Evolutionary conservation across 768 basidiomycete genomes (phyloP).

Genomic region (Tylopilus balloui): DNA sequence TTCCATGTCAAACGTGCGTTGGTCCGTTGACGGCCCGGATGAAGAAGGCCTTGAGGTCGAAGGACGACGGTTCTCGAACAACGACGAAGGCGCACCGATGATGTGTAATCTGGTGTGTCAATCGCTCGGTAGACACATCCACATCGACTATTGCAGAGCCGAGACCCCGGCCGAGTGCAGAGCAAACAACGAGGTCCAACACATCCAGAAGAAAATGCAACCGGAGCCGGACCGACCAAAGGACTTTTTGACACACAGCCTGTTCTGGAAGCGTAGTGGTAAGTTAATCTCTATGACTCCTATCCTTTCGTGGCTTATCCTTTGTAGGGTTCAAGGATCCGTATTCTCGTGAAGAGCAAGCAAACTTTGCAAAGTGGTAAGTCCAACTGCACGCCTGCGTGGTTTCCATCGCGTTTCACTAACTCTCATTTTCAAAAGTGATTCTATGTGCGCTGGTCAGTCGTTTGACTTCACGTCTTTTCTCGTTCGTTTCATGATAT

Average conservation of each 20-base stretch:
- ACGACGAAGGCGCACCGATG: slow-evolving; percentile 57
- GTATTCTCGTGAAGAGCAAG: slow-evolving; percentile 52
- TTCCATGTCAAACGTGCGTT: slow-evolving; percentile 52
- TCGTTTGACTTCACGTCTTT: not conserved
- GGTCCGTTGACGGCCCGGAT: slow-evolving; percentile 52
- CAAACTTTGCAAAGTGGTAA: slow-evolving; percentile 50
- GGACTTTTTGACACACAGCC: slow-evolving; percentile 50
- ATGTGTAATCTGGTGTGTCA: slow-evolving; percentile 54
- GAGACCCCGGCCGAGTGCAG: slow-evolving; percentile 32
- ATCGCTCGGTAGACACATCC: slow-evolving; percentile 48
- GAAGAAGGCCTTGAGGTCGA: slow-evolving; percentile 45
- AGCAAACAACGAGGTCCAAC: slow-evolving; percentile 41
- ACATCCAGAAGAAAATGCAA: slow-evolving; percentile 35
- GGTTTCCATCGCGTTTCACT: not conserved
- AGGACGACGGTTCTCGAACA: slow-evolving; percentile 47
- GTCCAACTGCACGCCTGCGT: slow-evolving; percentile 4
- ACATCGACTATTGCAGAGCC: slow-evolving; percentile 52
- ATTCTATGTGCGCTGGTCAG: slow-evolving; percentile 49
- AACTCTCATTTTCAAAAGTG: slow-evolving; percentile 30
- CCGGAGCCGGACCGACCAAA: slow-evolving; percentile 46
- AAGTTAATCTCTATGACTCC: slow-evolving; percentile 3
- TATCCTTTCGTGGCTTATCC: not conserved
- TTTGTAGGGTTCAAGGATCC: slow-evolving; percentile 57
- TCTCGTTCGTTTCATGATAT: not conserved
- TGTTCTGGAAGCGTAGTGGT: slow-evolving; percentile 58